These are phyloP conservation scores for Brassica cretica DNA, from an alignment of 345 rosid species.

Conservation along the genomic window DNA sequence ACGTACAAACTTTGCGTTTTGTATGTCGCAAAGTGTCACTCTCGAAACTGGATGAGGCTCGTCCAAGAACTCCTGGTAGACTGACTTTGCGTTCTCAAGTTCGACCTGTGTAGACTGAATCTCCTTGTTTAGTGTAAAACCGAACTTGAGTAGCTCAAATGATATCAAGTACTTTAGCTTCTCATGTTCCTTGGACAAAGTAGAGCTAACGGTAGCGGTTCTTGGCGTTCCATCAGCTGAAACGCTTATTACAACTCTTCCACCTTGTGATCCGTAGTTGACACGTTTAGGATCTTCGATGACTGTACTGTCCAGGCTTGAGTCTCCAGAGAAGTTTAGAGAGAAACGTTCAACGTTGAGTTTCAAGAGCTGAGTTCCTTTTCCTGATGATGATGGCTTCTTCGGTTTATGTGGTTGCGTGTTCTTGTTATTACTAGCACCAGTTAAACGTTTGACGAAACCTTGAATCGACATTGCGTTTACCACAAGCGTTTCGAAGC, in stretches of 20 bases:
- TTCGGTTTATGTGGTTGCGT: conserved; percentile 49
- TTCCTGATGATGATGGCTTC: conserved; percentile 69
- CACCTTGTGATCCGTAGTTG: conserved; percentile 98
- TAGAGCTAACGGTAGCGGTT: conserved; percentile 61
- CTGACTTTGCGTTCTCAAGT: conserved; percentile 80
- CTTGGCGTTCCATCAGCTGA: conserved; percentile 83
- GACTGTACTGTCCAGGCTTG: conserved; percentile 61
- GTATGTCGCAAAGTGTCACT: conserved; percentile 70
- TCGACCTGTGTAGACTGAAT: conserved; percentile 82
- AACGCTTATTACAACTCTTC: conserved; percentile 60
- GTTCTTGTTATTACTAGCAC: conserved; percentile 45
- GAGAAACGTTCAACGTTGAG: conserved; percentile 79
- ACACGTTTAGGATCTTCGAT: conserved; percentile 94
- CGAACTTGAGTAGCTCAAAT: conserved; percentile 68
- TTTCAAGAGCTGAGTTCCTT: conserved; percentile 69
- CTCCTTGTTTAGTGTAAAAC: conserved; percentile 74
- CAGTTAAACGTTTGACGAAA: conserved; percentile 56
- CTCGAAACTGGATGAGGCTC: conserved; percentile 55
- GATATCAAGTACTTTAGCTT: conserved; percentile 67
- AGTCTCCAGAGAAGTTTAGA: conserved; percentile 65
- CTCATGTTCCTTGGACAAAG: conserved; percentile 53
- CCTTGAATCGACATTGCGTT: conserved; percentile 67
- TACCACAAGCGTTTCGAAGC: conserved; percentile 61
- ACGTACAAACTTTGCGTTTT: conserved; percentile 82
- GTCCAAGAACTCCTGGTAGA: conserved; percentile 67